Evolutionary conservation across 192 early-diverging fungal genomes (phyloP), one percentile per base, ranked within the genome.

Genomic region (Linnemannia elongata): DNA sequence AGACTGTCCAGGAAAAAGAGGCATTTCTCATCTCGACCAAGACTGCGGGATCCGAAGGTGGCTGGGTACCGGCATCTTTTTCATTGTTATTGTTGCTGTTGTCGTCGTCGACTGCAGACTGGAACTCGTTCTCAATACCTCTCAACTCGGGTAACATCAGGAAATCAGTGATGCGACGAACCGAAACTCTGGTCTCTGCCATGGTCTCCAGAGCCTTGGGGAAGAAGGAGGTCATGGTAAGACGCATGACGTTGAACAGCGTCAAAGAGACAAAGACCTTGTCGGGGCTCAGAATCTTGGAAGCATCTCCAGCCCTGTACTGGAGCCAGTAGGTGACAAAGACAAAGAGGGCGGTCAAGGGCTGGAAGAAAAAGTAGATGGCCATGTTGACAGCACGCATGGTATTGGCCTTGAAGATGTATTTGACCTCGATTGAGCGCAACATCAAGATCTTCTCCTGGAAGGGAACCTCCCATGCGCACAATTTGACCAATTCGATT

Each of bases 121-220:
- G 27, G 80, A 76, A 80, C 38, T 83, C 80, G 38, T 85, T 78
- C 38, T 89, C 83, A 49, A 89, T 88, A 15, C 82, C 52, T 10
- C 74, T 45, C 39, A 88, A 55, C 71, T 89, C 88, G 33, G 88
- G 88, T 24, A 89, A 47, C 52, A 89, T 30, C 88, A 89, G 70
- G 47, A 89, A 89, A 39, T 89, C 82, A 8, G 88, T 89, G 45
- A 89, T 89, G 42, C 88, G 82, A 22, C 80, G 78, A 4, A 81
- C 83, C 18, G 82, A 84, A 7, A 89, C 82, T 18, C 82, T 69
- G 15, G 82, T 78, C 57, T 89, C 88, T 22, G 88, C 82, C 30
- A 83, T 89, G n/a, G 88, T 89, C 77, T 89, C 88, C n/a, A 89
- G 57, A 33, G 83, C 88, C 72, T 78, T 89, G 42, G 88, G 88